Evolutionary conservation across 2,329 filamentous ascomycete genomes (phyloP).

Genomic region (Dactylellina leptospora): DNA sequence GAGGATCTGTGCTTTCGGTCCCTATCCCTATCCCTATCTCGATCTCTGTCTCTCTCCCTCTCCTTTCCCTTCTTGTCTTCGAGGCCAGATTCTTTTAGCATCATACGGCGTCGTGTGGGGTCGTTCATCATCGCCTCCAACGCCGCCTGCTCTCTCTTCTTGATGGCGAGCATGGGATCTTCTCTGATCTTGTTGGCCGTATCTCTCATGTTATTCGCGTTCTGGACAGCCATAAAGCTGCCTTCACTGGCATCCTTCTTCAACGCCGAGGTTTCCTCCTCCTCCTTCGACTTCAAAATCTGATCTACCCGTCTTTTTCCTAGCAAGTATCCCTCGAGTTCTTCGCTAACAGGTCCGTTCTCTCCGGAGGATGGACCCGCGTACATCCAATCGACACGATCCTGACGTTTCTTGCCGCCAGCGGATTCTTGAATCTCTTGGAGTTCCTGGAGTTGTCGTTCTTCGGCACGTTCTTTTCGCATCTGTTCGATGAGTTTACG

Average conservation of each 20-base stretch:
- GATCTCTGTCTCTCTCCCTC: slow-evolving; percentile 59
- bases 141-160: slow-evolving; percentile 84
- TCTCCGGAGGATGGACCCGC: slow-evolving; percentile 81
- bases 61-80: slow-evolving; percentile 58
- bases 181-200: slow-evolving; percentile 85
- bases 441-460: slow-evolving; percentile 89
- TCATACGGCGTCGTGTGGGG: slow-evolving; percentile 71
- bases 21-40: slow-evolving; percentile 61
- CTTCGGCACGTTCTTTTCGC: slow-evolving; percentile 91
- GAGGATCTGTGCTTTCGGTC: slow-evolving; percentile 55
- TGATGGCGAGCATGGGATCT: slow-evolving; percentile 91
- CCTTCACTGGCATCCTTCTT: slow-evolving; percentile 76
- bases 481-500: slow-evolving; percentile 92
- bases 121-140: slow-evolving; percentile 84
- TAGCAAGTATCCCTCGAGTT: slow-evolving; percentile 90
- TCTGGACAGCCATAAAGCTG: slow-evolving; percentile 70
- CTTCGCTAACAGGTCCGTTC: slow-evolving; percentile 77
- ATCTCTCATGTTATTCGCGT: slow-evolving; percentile 78
- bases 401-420: slow-evolving; percentile 79
- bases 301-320: slow-evolving; percentile 92
- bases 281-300: slow-evolving; percentile 81
- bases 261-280: slow-evolving; percentile 70
- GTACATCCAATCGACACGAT: slow-evolving; percentile 99
- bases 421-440: slow-evolving; percentile 88
- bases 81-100: slow-evolving; percentile 67